Base-by-base conservation (phyloP, 331 rosid species). In the Cucumis variabilis region DNA sequence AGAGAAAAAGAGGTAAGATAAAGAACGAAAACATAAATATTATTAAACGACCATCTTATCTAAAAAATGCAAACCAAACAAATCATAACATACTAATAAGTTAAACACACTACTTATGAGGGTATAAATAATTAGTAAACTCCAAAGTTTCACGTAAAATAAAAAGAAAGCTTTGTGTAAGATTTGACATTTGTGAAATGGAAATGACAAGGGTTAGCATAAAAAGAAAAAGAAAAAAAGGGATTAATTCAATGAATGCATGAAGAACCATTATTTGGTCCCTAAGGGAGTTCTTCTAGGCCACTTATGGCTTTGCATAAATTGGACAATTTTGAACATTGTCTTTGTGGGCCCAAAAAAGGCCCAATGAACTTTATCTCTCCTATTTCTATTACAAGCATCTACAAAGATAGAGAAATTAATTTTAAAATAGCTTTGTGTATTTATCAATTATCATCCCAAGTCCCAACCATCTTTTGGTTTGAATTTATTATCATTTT, bases 121-220 rank as follows among this genome's bases (percentile, higher is more conserved):
- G 25, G 68, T 62, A 21, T 62, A 62, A 20, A 62, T 21, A 62
- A 62, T 62, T 21, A 62, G 24, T 21, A 62, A 62, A 21, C 68
- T 62, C 68, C 68, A 62, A 62, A 62, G 24, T 20, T 62, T 62
- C 12, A 62, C 21, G 68, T 62, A 62, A 62, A 62, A 62, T 7
- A 12, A 62, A 62, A 62, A 21, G 25, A 62, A 21, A 62, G 68
- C 5, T 14, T 62, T 62, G 12, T 21, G 50, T 72, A 33, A 17
- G 78, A 72, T 72, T 72, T 72, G 78, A 72, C 78, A 69, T 69
- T 69, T 69, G 21, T 69, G 41, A 69, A 27, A 5, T 69, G 74
- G 44, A 69, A 69, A 13, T 27, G 27, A 23, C 27, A 65, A n/a
- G 9, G 28, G 70, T 23, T 62, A 6, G 7, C 70, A 23, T 37